Evolutionary conservation across 148 eudicot species (phyloP).

Genomic region (Chenopodium quinoa): DNA sequence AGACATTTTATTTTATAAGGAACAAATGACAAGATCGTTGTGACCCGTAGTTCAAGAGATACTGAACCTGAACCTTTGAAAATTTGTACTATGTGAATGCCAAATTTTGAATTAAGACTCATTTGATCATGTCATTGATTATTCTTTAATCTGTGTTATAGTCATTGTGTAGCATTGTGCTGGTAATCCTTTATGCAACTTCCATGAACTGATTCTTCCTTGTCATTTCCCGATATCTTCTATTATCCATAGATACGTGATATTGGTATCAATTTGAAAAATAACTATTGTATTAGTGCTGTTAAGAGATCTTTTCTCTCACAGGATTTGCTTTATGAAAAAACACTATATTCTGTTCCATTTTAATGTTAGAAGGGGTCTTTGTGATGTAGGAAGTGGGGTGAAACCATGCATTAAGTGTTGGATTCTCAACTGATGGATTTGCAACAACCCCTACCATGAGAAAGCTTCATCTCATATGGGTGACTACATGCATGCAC

Average conservation of each 20-base stretch:
- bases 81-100: neutral
- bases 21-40: neutral
- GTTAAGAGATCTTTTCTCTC: neutral
- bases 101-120: neutral
- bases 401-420: slow-evolving; percentile 89
- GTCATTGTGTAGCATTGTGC: neutral
- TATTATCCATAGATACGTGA: neutral
- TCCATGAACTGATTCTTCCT: neutral
- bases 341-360: neutral
- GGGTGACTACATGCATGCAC: slow-evolving; percentile 99
- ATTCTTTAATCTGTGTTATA: neutral
- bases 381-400: slow-evolving; percentile 80
- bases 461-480: slow-evolving; percentile 68
- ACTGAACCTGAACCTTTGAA: neutral
- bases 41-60: neutral
- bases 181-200: neutral
- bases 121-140: neutral
- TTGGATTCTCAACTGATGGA: slow-evolving; percentile 96
- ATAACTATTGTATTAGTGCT: neutral
- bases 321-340: neutral
- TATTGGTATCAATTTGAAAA: neutral
- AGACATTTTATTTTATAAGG: neutral
- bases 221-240: neutral
- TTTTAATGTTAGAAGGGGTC: neutral
- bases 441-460: slow-evolving; percentile 89